Percentiles rank a stretch among this genome's conserved stretches.
Evolutionary conservation across 148 eudicot species (phyloP).

Genomic region (Dysphania ambrosioides): DNA sequence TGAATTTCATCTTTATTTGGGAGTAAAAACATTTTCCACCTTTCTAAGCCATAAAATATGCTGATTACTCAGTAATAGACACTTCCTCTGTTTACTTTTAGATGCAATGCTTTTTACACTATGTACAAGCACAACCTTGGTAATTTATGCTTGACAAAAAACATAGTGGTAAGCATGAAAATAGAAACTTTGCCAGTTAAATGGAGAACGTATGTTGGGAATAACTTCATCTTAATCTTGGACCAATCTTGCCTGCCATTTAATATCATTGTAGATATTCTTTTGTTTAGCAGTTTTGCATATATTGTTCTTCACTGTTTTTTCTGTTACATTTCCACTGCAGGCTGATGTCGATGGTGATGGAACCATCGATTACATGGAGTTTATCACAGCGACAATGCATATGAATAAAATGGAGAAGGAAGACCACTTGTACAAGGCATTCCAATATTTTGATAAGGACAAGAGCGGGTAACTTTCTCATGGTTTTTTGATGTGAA

Average conservation of each 20-base stretch:
- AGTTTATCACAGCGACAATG: slow-evolving; percentile 95
- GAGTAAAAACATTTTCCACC: background rate
- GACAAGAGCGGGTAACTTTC: slow-evolving; percentile 88
- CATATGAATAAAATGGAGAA: slow-evolving; percentile 92
- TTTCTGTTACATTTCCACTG: slow-evolving; percentile 14
- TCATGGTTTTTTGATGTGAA: background rate
- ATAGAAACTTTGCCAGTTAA: too few relatives aligned
- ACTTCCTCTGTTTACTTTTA: too few relatives aligned
- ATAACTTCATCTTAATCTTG: background rate
- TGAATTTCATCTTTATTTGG: background rate
- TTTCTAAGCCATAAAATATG: too few relatives aligned
- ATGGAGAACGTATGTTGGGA: too few relatives aligned
- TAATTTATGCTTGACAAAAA: too few relatives aligned
- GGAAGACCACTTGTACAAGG: slow-evolving; percentile 79
- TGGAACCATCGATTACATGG: slow-evolving; percentile 95
- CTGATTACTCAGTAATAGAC: too few relatives aligned
- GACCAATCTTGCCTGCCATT: background rate
- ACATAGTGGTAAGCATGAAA: too few relatives aligned
- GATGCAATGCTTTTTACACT: too few relatives aligned
- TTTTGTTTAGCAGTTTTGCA: background rate
- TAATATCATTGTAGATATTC: background rate
- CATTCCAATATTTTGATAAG: slow-evolving; percentile 86
- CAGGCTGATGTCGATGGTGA: slow-evolving; percentile 98
- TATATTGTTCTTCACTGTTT: background rate
- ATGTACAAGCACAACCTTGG: too few relatives aligned